phyloP scores from a whole-genome alignment of 768 basidiomycete genomes.

The Psilocybe azurescens region DNA sequence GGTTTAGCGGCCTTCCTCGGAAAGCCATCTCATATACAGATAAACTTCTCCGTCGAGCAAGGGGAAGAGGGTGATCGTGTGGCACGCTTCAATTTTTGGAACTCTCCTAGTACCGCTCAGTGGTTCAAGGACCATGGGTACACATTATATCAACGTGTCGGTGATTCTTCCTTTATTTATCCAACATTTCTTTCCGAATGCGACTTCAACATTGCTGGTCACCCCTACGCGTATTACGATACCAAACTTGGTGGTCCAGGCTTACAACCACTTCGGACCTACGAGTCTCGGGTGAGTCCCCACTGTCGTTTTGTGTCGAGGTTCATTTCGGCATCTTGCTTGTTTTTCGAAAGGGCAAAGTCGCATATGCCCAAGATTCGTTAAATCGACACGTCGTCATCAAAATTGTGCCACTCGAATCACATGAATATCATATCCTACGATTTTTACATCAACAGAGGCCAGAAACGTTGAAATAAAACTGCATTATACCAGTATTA shows the following conservation, averaged over 20 bases:
- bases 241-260: background rate
- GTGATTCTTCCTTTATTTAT: background rate
- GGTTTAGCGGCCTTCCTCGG: too few species aligned
- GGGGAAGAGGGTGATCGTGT: background rate
- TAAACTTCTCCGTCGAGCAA: background rate
- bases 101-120: background rate
- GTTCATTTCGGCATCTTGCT: too few species aligned
- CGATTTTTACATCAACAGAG: background rate
- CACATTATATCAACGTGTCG: background rate
- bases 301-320: too few species aligned
- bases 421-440: background rate
- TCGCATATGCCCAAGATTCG: background rate
- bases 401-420: background rate
- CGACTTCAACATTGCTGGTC: background rate
- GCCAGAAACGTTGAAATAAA: background rate
- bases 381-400: background rate
- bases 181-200: background rate
- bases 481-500: background rate
- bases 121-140: slow-evolving; percentile 12
- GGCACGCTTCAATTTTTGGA: background rate
- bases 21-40: background rate
- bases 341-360: background rate
- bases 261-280: too few species aligned
- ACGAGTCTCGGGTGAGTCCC: too few species aligned
- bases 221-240: background rate